Conservation (phyloP, 202 grass and related monocot genomes). For the Zizania palustris region DNA sequence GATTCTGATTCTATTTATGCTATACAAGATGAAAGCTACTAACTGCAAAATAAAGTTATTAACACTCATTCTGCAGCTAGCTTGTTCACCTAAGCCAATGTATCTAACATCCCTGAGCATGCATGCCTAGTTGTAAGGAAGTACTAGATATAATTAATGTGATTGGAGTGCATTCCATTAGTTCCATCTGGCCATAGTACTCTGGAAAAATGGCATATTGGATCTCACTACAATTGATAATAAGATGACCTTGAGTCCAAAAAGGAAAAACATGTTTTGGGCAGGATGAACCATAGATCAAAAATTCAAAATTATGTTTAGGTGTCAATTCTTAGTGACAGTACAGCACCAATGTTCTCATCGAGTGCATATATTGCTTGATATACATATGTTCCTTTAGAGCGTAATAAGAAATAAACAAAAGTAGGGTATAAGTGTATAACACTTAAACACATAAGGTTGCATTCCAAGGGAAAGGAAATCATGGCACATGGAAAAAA, state of each 20-base stretch:
- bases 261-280: neutral
- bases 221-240: neutral
- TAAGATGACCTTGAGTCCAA: neutral
- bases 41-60: conserved; percentile 1
- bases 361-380: conserved; percentile 16
- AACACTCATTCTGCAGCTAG: conserved; percentile 7
- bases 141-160: conserved; percentile 11
- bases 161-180: too few relatives aligned
- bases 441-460: neutral
- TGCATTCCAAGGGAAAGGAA: conserved; percentile 19
- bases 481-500: neutral
- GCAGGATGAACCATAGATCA: neutral
- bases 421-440: neutral
- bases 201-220: neutral
- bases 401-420: neutral
- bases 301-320: neutral
- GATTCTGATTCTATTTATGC: conserved; percentile 6
- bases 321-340: neutral
- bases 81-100: neutral
- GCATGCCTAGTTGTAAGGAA: conserved; percentile 4
- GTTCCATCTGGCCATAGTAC: too few relatives aligned
- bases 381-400: neutral
- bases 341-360: neutral
- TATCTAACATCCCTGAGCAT: neutral
- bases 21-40: neutral